phyloP scores from a whole-genome alignment of 2,329 filamentous ascomycete species.

The Ophiostoma pallidulum region DNA sequence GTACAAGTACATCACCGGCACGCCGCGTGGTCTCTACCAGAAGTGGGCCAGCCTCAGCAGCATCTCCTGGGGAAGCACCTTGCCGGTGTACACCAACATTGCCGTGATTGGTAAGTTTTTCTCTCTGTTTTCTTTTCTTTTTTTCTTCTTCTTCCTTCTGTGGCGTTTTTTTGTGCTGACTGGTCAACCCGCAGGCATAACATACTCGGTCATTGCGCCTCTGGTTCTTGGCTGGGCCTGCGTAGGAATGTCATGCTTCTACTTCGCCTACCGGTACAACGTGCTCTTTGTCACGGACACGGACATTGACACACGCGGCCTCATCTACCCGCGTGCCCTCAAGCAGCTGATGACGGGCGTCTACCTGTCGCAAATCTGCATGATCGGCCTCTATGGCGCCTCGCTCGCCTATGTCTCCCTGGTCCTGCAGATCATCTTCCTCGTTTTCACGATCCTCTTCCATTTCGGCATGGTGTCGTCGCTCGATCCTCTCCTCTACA shows the following conservation, averaged over 20 bases:
- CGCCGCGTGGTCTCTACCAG: constrained; percentile 69
- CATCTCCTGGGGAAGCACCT: constrained; percentile 74
- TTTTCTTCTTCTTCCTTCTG: constrained; percentile 7
- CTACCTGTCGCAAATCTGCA: constrained; percentile 70
- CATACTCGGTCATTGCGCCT: constrained; percentile 76
- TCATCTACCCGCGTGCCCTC: constrained; percentile 82
- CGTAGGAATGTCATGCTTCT: constrained; percentile 69
- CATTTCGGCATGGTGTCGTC: constrained; percentile 66
- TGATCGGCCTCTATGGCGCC: constrained; percentile 73
- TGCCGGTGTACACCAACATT: constrained; percentile 74
- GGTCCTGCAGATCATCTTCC: constrained; percentile 62
- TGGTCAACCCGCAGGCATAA: too few species aligned
- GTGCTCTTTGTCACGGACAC: constrained; percentile 73
- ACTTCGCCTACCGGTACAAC: constrained; percentile 81
- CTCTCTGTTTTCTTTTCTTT: constrained; percentile 23
- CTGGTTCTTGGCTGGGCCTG: constrained; percentile 76
- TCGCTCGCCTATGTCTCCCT: constrained; percentile 58
- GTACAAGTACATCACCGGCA: constrained; percentile 64
- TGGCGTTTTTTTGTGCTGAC: constrained; percentile 24
- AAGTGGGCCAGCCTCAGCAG: constrained; percentile 66
- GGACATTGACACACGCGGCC: constrained; percentile 77
- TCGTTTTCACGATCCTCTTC: constrained; percentile 67
- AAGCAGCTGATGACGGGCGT: constrained; percentile 78
- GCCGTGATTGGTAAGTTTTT: constrained; percentile 67
- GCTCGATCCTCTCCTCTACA: constrained; percentile 65